Base-by-base conservation (phyloP, 108 stramenopile species). In the Pseudonitzschia multiseries region DNA sequence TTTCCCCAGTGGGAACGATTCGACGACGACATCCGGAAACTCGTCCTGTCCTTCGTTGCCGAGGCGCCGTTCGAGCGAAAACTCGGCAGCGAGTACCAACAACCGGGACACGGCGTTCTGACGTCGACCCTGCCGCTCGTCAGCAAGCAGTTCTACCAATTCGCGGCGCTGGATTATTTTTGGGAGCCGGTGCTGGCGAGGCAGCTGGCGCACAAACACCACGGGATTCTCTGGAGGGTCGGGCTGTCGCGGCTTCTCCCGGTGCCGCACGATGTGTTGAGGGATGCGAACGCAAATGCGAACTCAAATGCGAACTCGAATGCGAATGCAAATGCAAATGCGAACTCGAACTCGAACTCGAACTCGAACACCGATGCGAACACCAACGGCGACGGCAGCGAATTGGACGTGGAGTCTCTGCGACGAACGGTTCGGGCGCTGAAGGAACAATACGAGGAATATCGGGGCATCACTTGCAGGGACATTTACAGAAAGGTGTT, bases 61-160 rank as follows among this genome's bases (percentile, higher is more conserved):
- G 86, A 87, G 50, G 85, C 69, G 42, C 89, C 89, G 6, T 78
- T 78, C 17, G 86, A 90, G 68, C 21, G 48, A 36, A 33, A 29
- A 32, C 27, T 48, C 20, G 18, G 60, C 20, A 12, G 60, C 22
- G 59, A 72, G 24, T 59, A 76, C 32, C 56, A 43, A 28, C 64
- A 40, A 22, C n/a, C n/a, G n/a, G n/a, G n/a, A n/a, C n/a, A n/a
- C n/a, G 74, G 77, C 15, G 70, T 87, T 17, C 75, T 87, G 29
- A 89, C 86, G 1, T 66, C 80, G 52, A 77, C 65, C 18, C 70
- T 91, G 21, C 90, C 90, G 6, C 61, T 79, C 13, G 88, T 91
- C 4, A 88, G 72, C 48, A 89, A 86, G 70, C 54, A 85, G 48
- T 88, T 91, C 54, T 71, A 80, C 62, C 46, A 50, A 31, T 53